A percentile compares a stretch with the other conserved stretches of the same genome.
Conservation (phyloP, 83 land plant species). For the Picea abies region DNA sequence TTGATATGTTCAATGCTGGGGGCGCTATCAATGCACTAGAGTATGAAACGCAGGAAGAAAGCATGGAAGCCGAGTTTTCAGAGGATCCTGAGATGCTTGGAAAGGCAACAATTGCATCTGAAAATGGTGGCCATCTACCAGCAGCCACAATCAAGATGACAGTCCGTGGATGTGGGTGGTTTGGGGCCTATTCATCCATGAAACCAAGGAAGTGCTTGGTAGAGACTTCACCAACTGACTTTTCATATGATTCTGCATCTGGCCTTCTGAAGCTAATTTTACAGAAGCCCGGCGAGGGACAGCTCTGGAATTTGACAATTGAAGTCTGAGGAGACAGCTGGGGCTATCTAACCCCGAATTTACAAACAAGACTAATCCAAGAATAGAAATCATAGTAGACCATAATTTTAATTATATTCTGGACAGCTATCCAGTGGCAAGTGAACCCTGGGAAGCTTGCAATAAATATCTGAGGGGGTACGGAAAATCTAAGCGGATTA, state of each 20-base stretch:
- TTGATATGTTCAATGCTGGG: conserved; percentile 87
- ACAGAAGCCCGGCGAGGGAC: not conserved
- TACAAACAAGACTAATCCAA: not conserved
- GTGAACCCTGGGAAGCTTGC: not conserved
- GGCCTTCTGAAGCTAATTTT: not conserved
- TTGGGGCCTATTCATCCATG: conserved; percentile 74
- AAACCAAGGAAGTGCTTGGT: conserved; percentile 56
- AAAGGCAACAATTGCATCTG: not conserved
- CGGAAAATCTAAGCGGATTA: not conserved
- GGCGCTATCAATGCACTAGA: conserved; percentile 59
- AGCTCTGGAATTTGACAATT: conserved; percentile 10
- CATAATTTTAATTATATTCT: not conserved
- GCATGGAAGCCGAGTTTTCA: conserved; percentile 24
- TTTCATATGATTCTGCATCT: conserved; percentile 42
- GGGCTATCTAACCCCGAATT: not conserved
- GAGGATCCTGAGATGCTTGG: conserved; percentile 14
- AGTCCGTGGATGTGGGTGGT: conserved; percentile 74
- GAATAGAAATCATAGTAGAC: not conserved
- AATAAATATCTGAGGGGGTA: not conserved
- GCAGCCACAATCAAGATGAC: conserved; percentile 45
- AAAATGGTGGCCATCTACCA: conserved; percentile 23
- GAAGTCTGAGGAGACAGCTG: not conserved
- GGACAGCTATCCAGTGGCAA: not conserved
- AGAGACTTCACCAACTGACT: conserved; percentile 27
- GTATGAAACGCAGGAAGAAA: conserved; percentile 9